Evolutionary conservation across 495 filamentous ascomycete species (phyloP).

Genomic region (Massariosphaeria phaeospora): DNA sequence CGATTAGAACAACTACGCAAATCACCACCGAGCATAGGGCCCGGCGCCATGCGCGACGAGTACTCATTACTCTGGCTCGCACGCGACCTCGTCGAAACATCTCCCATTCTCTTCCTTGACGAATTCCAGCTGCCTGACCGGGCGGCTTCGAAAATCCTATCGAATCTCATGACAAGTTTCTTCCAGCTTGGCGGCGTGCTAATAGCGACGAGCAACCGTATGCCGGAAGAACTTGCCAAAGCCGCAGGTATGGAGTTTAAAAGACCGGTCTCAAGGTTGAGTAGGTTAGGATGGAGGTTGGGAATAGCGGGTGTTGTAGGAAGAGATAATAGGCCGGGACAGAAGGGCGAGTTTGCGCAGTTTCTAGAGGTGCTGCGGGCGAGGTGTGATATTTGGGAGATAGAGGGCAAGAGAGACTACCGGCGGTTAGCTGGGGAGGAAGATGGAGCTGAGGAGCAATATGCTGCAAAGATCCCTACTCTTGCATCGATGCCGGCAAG

Average conservation of each 20-base stretch:
- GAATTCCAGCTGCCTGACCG: slow-evolving; percentile 71
- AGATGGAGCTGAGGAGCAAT: not conserved
- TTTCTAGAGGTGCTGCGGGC: slow-evolving; percentile 65
- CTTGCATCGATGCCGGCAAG: not conserved
- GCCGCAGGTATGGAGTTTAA: slow-evolving; percentile 57
- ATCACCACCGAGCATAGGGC: not conserved
- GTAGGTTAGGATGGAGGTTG: slow-evolving; percentile 46
- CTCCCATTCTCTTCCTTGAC: slow-evolving; percentile 66
- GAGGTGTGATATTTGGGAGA: slow-evolving; percentile 67
- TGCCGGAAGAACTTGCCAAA: slow-evolving; percentile 68
- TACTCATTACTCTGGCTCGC: slow-evolving; percentile 63
- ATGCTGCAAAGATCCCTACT: not conserved
- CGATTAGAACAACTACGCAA: slow-evolving; percentile 52
- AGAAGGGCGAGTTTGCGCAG: slow-evolving; percentile 57
- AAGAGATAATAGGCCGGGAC: slow-evolving; percentile 42
- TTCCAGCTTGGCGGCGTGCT: slow-evolving; percentile 70
- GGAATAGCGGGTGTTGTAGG: slow-evolving; percentile 41
- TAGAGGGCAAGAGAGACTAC: slow-evolving; percentile 63
- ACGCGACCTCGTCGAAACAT: slow-evolving; percentile 59
- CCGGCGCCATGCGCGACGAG: slow-evolving; percentile 43
- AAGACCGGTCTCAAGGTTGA: slow-evolving; percentile 46
- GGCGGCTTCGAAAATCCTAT: slow-evolving; percentile 63
- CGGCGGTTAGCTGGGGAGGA: slow-evolving; percentile 42
- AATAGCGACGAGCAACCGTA: slow-evolving; percentile 65
- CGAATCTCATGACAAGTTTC: slow-evolving; percentile 64